phyloP scores from a whole-genome alignment of 2,329 filamentous ascomycete genomes.

The Pleomassaria siparia region DNA sequence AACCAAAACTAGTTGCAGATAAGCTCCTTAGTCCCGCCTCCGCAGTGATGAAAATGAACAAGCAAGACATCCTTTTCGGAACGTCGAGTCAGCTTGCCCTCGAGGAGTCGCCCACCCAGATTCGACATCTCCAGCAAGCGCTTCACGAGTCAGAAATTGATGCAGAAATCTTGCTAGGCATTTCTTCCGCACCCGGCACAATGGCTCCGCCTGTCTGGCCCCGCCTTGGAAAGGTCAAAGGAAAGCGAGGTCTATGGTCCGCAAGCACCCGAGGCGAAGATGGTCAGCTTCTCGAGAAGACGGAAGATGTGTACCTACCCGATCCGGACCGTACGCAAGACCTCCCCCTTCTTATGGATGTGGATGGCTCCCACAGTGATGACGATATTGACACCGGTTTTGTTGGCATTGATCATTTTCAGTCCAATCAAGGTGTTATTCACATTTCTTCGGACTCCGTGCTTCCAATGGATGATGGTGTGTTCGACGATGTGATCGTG shows the following conservation, averaged over 20 bases:
- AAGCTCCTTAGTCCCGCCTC: conserved; percentile 42
- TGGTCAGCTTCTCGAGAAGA: conserved; percentile 31
- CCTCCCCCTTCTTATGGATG: conserved; percentile 30
- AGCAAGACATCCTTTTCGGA: conserved; percentile 43
- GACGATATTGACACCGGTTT: conserved; percentile 6
- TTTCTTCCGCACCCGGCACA: not conserved
- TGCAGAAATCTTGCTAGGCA: not conserved
- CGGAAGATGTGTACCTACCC: conserved; percentile 28
- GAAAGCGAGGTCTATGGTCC: conserved; percentile 33
- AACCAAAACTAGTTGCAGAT: conserved; percentile 30
- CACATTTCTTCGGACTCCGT: conserved; percentile 27
- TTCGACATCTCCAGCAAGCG: conserved; percentile 39
- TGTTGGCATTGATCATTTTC: not conserved
- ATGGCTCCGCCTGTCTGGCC: conserved; percentile 3
- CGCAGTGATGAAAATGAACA: conserved; percentile 25
- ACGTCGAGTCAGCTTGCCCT: conserved; percentile 44
- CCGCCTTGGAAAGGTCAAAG: conserved; percentile 18
- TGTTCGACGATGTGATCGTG: not conserved
- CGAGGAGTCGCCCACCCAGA: conserved; percentile 40
- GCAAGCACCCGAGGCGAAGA: conserved; percentile 37
- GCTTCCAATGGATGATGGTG: conserved; percentile 12
- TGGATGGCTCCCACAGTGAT: conserved; percentile 23
- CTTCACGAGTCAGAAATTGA: conserved; percentile 38
- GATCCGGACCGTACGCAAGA: conserved; percentile 36
- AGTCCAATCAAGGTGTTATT: conserved; percentile 9